Conservation (phyloP, 2,329 filamentous ascomycete species). For the Cladosporium colombiae region DNA sequence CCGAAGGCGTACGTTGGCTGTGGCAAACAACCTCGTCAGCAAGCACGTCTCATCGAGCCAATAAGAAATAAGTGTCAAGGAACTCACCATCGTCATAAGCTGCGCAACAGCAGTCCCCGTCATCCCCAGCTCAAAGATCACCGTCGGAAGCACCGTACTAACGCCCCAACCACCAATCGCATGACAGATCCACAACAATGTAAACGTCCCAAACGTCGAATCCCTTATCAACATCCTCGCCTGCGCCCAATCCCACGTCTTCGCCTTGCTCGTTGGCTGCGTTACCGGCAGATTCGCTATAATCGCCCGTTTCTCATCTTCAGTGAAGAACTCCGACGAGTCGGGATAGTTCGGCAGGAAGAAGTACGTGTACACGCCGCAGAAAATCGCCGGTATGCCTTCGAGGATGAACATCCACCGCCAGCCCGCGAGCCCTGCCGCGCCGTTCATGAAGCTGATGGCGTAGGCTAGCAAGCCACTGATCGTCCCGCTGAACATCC, state of each 20-base stretch:
- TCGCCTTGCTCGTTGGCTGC: conserved; percentile 25
- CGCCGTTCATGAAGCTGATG: conserved; percentile 56
- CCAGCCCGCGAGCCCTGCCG: conserved; percentile 52
- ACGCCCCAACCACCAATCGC: conserved; percentile 40
- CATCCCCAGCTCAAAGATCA: conserved; percentile 48
- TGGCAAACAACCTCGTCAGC: background rate
- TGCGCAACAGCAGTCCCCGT: conserved; percentile 43
- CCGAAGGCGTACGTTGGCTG: conserved; percentile 29
- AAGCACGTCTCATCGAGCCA: background rate
- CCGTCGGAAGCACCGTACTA: conserved; percentile 40
- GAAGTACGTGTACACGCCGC: conserved; percentile 44
- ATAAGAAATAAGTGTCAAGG: background rate
- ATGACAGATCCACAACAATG: conserved; percentile 32
- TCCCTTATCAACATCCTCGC: conserved; percentile 26
- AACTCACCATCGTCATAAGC: conserved; percentile 41
- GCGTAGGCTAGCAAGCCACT: conserved; percentile 57
- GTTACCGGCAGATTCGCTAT: conserved; percentile 25
- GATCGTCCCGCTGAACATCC: conserved; percentile 54
- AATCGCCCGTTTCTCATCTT: conserved; percentile 35
- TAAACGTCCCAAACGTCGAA: conserved; percentile 25
- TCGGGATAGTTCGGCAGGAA: conserved; percentile 61
- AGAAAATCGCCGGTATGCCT: conserved; percentile 37
- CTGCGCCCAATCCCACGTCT: conserved; percentile 28
- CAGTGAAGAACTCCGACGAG: conserved; percentile 57
- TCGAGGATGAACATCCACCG: conserved; percentile 25